These are phyloP conservation scores for Aspergillus clavatus DNA, from an alignment of 2,329 filamentous ascomycete species.

Conservation along the genomic window DNA sequence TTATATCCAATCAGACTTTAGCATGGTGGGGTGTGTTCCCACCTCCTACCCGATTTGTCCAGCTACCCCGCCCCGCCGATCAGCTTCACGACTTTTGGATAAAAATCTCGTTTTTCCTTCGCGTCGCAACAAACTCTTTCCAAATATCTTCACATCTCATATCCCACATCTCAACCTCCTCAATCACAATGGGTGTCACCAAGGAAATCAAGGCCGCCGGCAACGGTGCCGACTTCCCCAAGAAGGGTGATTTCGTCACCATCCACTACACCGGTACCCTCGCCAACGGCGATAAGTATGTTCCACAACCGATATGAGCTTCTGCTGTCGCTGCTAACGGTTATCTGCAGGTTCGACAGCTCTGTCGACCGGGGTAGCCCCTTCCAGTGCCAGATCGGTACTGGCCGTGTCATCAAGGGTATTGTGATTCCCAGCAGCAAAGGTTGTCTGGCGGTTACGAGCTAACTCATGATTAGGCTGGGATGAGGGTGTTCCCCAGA, in stretches of 20 bases:
- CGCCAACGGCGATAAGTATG: constrained; percentile 69
- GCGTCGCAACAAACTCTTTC: too few species aligned
- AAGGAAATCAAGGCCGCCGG: constrained; percentile 63
- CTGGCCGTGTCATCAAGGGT: constrained; percentile 84
- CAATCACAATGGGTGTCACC: constrained; percentile 61
- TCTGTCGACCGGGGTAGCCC: constrained; percentile 61
- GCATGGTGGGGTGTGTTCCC: not conserved
- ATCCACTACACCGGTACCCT: constrained; percentile 92
- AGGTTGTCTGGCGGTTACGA: not conserved
- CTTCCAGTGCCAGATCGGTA: constrained; percentile 73
- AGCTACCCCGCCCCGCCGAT: not conserved
- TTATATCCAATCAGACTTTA: not conserved
- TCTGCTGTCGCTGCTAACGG: not conserved
- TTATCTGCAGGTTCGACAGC: constrained; percentile 70
- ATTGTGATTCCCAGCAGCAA: constrained; percentile 23
- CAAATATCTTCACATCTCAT: too few species aligned
- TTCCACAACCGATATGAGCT: constrained; percentile 12
- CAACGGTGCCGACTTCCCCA: constrained; percentile 56
- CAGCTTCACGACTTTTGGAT: not conserved
- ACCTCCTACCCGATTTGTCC: not conserved
- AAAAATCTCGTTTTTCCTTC: too few species aligned
- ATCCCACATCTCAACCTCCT: too few species aligned
- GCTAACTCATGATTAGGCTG: constrained; percentile 48
- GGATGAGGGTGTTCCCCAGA: constrained; percentile 79
- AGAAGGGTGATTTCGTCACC: constrained; percentile 66